Evolutionary conservation across 345 rosid genomes (phyloP).

Genomic region (Gossypium thurberi): DNA sequence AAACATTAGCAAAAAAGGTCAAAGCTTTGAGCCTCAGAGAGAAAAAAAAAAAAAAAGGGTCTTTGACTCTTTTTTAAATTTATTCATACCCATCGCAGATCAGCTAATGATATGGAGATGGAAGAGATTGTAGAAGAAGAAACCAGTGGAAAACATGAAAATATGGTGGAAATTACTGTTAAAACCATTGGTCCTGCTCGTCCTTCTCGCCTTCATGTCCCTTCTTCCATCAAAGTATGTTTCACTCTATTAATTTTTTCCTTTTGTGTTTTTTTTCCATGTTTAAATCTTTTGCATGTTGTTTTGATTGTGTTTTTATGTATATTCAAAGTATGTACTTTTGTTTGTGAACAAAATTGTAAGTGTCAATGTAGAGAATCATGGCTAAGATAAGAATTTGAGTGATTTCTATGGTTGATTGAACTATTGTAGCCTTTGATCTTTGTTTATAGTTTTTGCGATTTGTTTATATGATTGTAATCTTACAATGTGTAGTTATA

Average conservation of each 20-base stretch:
- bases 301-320: neutral
- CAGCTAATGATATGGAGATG: slow-evolving; percentile 15
- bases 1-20: neutral
- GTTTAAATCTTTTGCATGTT: neutral
- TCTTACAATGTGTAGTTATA: too few species aligned
- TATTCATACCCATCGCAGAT: neutral
- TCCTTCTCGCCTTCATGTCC: slow-evolving; percentile 51
- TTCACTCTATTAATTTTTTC: neutral
- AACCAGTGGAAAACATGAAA: slow-evolving; percentile 18
- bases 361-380: neutral
- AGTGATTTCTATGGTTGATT: neutral
- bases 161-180: slow-evolving; percentile 46
- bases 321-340: neutral
- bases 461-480: neutral
- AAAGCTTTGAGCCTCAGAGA: neutral
- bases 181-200: slow-evolving; percentile 76
- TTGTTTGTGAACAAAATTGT: neutral
- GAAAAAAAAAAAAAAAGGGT: neutral
- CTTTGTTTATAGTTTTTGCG: neutral
- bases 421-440: slow-evolving; percentile 1
- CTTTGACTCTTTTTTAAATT: neutral
- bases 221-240: slow-evolving; percentile 50
- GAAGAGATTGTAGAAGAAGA: slow-evolving; percentile 31
- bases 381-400: neutral
- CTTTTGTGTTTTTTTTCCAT: neutral